Evolutionary conservation across 1,284 basidiomycete species (phyloP).

Genomic region (Puccinia brachypodii): DNA sequence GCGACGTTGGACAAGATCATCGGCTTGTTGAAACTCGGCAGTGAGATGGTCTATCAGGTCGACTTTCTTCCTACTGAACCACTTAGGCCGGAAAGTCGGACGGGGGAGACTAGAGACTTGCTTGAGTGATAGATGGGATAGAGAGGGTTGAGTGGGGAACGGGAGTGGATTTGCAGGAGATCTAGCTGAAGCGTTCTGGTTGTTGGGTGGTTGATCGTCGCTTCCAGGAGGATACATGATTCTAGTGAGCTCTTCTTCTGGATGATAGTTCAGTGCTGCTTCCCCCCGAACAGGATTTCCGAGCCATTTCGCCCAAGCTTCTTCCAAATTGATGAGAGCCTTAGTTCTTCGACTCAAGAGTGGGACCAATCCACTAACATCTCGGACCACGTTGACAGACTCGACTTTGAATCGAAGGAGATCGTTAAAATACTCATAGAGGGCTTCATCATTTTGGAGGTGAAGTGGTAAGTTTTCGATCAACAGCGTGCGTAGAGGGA

Average conservation of each 20-base stretch:
- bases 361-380: conserved; percentile 52
- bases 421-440: conserved; percentile 55
- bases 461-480: conserved; percentile 55
- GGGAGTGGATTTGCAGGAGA: not conserved
- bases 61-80: conserved; percentile 27
- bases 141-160: not conserved
- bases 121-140: conserved; percentile 1
- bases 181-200: not conserved
- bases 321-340: conserved; percentile 53
- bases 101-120: not conserved
- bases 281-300: conserved; percentile 27
- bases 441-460: conserved; percentile 53
- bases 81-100: conserved; percentile 16
- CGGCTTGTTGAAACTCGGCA: conserved; percentile 8
- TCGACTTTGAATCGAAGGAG: conserved; percentile 51
- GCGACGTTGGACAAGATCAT: conserved; percentile 30
- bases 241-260: conserved; percentile 11
- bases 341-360: conserved; percentile 52
- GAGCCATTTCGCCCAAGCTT: conserved; percentile 44
- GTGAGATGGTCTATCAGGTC: conserved; percentile 31
- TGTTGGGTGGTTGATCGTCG: not conserved
- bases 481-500: conserved; percentile 55
- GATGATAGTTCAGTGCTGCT: conserved; percentile 23
- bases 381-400: conserved; percentile 53
- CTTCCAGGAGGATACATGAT: conserved; percentile 18